These are phyloP conservation scores for Fusarium foetens DNA, from an alignment of 2,329 filamentous ascomycete genomes.

Conservation along the genomic window DNA sequence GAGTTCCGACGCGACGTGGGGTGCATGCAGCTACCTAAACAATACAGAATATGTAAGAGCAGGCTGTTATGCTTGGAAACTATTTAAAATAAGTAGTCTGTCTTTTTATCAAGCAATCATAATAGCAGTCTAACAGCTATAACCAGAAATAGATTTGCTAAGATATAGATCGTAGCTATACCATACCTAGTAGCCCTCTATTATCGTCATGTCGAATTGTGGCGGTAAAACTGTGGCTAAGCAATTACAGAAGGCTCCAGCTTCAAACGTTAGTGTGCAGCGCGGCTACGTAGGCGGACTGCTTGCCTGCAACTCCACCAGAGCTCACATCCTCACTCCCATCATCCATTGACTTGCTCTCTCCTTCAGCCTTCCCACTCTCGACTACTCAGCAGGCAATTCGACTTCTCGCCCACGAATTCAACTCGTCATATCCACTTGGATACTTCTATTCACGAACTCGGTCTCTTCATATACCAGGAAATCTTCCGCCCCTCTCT, in stretches of 20 bases:
- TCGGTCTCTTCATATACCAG: conserved; percentile 2
- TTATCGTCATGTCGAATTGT: conserved; percentile 5
- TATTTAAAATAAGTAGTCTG: background rate
- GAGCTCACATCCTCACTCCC: conserved; percentile 40
- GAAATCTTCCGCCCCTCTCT: conserved; percentile 14
- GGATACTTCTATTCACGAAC: background rate
- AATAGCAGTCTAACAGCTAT: background rate
- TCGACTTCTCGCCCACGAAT: background rate
- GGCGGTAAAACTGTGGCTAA: conserved; percentile 38
- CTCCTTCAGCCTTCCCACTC: conserved; percentile 21
- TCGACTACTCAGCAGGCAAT: background rate
- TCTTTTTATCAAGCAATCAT: background rate
- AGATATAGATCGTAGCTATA: background rate
- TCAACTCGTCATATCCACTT: background rate
- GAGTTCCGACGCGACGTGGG: conserved; percentile 38
- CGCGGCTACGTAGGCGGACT: conserved; percentile 52
- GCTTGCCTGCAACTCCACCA: conserved; percentile 52
- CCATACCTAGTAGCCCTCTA: background rate
- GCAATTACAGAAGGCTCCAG: conserved; percentile 17
- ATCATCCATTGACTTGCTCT: conserved; percentile 26
- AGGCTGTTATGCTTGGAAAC: background rate
- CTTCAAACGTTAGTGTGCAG: conserved; percentile 7
- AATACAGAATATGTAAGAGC: background rate
- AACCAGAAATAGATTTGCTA: background rate
- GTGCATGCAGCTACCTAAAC: conserved; percentile 17